Evolutionary conservation across 257 asterid genomes (phyloP).

Genomic region (Solanum etuberosum): DNA sequence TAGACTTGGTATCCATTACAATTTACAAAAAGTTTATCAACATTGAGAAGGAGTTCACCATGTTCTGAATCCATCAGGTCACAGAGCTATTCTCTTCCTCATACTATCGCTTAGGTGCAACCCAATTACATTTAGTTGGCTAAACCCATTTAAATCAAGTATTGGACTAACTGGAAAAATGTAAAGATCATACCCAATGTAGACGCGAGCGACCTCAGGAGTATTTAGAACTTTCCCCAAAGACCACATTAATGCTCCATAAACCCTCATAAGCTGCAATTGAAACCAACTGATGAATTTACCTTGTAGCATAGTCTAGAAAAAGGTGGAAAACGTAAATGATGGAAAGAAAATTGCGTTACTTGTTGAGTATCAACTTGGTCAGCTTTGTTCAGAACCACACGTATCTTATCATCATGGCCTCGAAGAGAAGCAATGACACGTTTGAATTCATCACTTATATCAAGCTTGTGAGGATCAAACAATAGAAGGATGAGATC

Average conservation of each 20-base stretch:
- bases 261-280: conserved; percentile 89
- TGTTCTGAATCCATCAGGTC: neutral
- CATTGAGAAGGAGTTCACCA: neutral
- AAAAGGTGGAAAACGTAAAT: neutral
- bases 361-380: conserved; percentile 97
- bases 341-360: neutral
- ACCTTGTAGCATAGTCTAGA: neutral
- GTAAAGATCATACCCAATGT: conserved; percentile 66
- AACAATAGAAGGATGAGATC: conserved; percentile 84
- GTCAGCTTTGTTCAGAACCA: conserved; percentile 93
- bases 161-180: neutral
- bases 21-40: neutral
- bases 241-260: conserved; percentile 99
- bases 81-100: neutral
- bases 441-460: conserved; percentile 91
- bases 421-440: conserved; percentile 88
- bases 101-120: neutral
- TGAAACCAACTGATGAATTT: conserved; percentile 2
- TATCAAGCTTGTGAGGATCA: conserved; percentile 96
- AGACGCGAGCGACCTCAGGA: conserved; percentile 88
- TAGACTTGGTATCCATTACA: neutral
- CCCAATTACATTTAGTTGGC: neutral
- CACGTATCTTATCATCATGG: conserved; percentile 94
- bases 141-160: neutral
- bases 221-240: conserved; percentile 93